Conservation (phyloP, 2,329 filamentous ascomycete species). For the Myriangium duriaei region DNA sequence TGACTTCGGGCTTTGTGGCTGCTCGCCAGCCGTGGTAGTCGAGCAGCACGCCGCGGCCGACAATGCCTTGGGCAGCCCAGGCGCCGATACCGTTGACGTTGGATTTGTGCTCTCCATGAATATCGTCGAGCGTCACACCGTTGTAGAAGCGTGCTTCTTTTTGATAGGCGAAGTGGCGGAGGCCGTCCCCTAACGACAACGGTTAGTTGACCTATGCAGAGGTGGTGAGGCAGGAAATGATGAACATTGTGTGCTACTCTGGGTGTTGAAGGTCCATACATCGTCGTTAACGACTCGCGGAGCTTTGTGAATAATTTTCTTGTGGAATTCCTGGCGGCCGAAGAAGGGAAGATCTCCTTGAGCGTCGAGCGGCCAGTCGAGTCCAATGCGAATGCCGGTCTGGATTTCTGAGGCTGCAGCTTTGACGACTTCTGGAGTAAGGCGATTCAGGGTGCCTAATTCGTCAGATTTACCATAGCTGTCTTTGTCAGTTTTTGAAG, state of each 20-base stretch:
- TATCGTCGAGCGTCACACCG: slow-evolving; percentile 27
- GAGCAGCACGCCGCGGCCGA: slow-evolving; percentile 42
- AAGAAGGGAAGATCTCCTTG: slow-evolving; percentile 43
- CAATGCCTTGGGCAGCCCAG: slow-evolving; percentile 42
- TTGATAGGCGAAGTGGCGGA: slow-evolving; percentile 41
- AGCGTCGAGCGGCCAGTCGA: slow-evolving; percentile 49
- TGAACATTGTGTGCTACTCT: slow-evolving; percentile 42
- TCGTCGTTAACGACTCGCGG: slow-evolving; percentile 48
- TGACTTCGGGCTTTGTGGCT: slow-evolving; percentile 22
- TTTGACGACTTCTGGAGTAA: slow-evolving; percentile 43
- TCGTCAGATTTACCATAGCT: slow-evolving; percentile 46
- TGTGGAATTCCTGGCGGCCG: slow-evolving; percentile 42
- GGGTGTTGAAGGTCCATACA: slow-evolving; percentile 46
- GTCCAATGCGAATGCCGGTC: slow-evolving; percentile 43
- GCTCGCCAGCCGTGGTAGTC: slow-evolving; percentile 40
- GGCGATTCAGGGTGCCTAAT: slow-evolving; percentile 48
- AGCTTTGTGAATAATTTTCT: slow-evolving; percentile 40
- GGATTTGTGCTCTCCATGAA: slow-evolving; percentile 25
- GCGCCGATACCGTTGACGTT: slow-evolving; percentile 34
- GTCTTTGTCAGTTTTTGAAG: slow-evolving; percentile 24
- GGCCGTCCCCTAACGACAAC: slow-evolving; percentile 34
- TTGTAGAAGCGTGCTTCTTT: slow-evolving; percentile 28
- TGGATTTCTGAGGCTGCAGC: slow-evolving; percentile 36
- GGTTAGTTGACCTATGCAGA: background rate
- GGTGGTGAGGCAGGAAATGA: background rate